Evolutionary conservation across 169 alveolate genomes (phyloP).

Genomic region (Perkinsus marinus): DNA sequence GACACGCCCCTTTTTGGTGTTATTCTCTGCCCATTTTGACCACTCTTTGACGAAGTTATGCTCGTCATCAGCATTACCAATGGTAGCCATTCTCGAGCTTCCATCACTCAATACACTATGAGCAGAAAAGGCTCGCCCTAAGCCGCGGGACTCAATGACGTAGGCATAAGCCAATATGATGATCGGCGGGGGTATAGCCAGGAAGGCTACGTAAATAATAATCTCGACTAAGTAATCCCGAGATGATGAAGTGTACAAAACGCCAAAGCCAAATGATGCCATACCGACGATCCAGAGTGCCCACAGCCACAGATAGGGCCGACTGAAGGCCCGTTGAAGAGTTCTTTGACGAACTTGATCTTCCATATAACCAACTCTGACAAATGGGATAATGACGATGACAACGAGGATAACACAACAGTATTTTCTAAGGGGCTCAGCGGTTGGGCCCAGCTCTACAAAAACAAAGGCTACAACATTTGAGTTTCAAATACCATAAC

Average conservation of each 20-base stretch:
- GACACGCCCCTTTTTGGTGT: not conserved
- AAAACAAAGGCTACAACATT: not conserved
- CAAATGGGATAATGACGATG: not conserved
- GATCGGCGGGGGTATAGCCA: not conserved
- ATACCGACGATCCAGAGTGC: not conserved
- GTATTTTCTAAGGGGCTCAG: too few relatives aligned
- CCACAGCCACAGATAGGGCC: not conserved
- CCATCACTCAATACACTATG: not conserved
- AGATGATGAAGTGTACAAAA: not conserved
- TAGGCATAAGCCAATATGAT: not conserved
- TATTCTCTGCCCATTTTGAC: not conserved
- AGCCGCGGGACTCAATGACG: not conserved
- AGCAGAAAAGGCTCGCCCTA: not conserved
- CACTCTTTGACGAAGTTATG: not conserved
- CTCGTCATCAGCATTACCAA: not conserved
- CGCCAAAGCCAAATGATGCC: not conserved
- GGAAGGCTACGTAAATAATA: not conserved
- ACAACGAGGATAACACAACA: not conserved
- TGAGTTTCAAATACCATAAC: too few relatives aligned
- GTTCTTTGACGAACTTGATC: not conserved
- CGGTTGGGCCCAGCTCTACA: not conserved
- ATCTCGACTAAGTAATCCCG: not conserved
- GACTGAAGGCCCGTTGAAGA: not conserved
- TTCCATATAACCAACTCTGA: not conserved
- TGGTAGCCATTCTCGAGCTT: not conserved